Evolutionary conservation across 1,284 basidiomycete species (phyloP), one percentile per base, ranked within the genome.

Genomic region (Veloboletus limbatus): DNA sequence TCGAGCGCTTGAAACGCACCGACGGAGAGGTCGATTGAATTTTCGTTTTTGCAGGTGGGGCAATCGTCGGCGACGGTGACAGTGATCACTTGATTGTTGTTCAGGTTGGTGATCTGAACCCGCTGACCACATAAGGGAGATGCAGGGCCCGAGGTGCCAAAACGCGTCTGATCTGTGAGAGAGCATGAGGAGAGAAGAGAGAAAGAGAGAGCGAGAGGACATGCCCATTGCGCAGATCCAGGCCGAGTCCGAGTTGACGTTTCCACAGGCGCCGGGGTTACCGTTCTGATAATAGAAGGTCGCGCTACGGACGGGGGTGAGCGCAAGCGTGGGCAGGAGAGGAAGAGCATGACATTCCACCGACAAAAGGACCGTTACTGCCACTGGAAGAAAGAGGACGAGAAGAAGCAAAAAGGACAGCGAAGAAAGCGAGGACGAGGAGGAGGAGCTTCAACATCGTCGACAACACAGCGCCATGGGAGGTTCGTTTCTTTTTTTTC

Each of bases 11-110:
- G 47, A 77, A 97, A 97, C 21, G 90, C 84, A 40, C 61, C 81
- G n/a, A 64, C 53, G 11, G 89, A 92, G 48, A 97, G 77, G 65
- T 97, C 94, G 59, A 97, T 81, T 17, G 82, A 85, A 64, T 85
- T 72, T 27, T 44, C 42, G 51, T 76, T 77, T 1, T 56, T 27
- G 73, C 94, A 97, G 8, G 82, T 82, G n/a, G 92, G 92, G 77
- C 93, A 96, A 20, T 75, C 82, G 59, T 95, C 92, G 13, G 77
- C 85, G 56, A 94, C 74, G 18, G 72, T 76, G 47, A 83, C 91
- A 3, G 67, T 73, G 51, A 88, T 78, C 16, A 65, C 66, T 65
- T 79, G 74, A 53, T 75, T 73, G 67, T 81, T 84, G 45, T 65
- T 55, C 22, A 55, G 53, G 71, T 88, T 85, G 54, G 73, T 85